Evolutionary conservation across 345 rosid species (phyloP), one percentile per base, ranked within the genome.

Genomic region (Pseudoturritis turrita): DNA sequence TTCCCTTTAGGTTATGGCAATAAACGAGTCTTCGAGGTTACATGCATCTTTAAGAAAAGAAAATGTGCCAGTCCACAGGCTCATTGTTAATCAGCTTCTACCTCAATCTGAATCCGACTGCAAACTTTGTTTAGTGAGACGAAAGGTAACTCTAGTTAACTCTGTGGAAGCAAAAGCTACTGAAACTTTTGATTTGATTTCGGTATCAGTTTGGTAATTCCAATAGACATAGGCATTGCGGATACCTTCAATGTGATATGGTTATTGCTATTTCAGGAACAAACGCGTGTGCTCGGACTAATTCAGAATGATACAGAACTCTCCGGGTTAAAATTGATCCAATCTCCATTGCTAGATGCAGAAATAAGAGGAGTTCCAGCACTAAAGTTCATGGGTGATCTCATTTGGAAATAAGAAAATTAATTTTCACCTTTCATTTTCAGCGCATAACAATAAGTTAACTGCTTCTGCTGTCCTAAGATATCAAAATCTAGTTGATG

Each of bases 361-460:
- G 96, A 91, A 78, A 86, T 91, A 82, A 80, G 91, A 78, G 96
- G 96, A 11, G 83, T 91, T 71, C 88, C 92, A 11, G 93, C 91
- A 54, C 89, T 87, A 19, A 87, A 86, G 77, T 89, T 83, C 78
- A 86, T 87, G 91, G 92, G 91, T 8, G 82, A 88, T 73, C 76
- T 61, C 53, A 63, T 88, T 66, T 90, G 91, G 90, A 88, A 61
- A 82, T 88, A 77, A 80, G 39, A 29, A 29, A 29, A 18, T 18
- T 1, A 56, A 0, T 45, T 19, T 25, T 43, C 21, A 19, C n/a
- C 13, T 69, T 69, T 45, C 15, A 10, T 57, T 33, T 58, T 6
- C 51, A 23, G 29, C 46, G 74, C 39, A 26, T 58, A 46, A 47
- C 43, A 61, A 28, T 70, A 59, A 59, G 35, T 12, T 23, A 50